Conservation (phyloP, 140 eudicot genomes). For the Erigeron philadelphicus region DNA sequence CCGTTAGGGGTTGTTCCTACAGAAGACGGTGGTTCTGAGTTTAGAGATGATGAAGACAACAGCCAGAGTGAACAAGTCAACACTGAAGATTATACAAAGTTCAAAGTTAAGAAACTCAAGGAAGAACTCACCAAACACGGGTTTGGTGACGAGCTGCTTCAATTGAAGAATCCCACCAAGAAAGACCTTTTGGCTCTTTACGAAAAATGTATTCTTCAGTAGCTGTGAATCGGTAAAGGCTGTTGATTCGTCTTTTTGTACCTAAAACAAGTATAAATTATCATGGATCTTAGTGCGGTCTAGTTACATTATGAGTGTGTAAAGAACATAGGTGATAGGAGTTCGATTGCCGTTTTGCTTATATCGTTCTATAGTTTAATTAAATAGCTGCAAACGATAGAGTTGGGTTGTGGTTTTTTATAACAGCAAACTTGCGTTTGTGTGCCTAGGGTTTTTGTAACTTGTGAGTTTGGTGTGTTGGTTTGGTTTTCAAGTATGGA, state of each 20-base stretch:
- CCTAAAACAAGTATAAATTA: neutral
- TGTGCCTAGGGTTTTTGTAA: neutral
- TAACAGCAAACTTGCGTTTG: neutral
- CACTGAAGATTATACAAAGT: slow-evolving; percentile 60
- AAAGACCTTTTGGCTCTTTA: slow-evolving; percentile 79
- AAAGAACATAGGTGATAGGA: slow-evolving; percentile 2
- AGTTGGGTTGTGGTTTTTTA: neutral
- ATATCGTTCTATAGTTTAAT: neutral
- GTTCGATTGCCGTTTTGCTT: neutral
- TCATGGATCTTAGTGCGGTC: neutral
- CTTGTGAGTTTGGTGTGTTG: slow-evolving; percentile 1
- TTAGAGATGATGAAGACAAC: slow-evolving; percentile 47
- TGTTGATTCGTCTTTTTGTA: neutral
- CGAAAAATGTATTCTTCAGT: slow-evolving; percentile 64
- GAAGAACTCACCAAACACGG: slow-evolving; percentile 70
- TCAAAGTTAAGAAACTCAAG: slow-evolving; percentile 57
- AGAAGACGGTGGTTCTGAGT: slow-evolving; percentile 77
- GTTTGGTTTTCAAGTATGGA: neutral
- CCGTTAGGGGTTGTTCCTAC: slow-evolving; percentile 38
- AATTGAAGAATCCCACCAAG: slow-evolving; percentile 64
- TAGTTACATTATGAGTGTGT: slow-evolving; percentile 3
- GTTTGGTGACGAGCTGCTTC: slow-evolving; percentile 74
- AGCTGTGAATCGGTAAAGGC: slow-evolving; percentile 30
- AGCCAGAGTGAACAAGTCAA: slow-evolving; percentile 56
- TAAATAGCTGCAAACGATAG: neutral